Conservation (phyloP, 805 yeast species). For the Candida ascalaphidarum region DNA sequence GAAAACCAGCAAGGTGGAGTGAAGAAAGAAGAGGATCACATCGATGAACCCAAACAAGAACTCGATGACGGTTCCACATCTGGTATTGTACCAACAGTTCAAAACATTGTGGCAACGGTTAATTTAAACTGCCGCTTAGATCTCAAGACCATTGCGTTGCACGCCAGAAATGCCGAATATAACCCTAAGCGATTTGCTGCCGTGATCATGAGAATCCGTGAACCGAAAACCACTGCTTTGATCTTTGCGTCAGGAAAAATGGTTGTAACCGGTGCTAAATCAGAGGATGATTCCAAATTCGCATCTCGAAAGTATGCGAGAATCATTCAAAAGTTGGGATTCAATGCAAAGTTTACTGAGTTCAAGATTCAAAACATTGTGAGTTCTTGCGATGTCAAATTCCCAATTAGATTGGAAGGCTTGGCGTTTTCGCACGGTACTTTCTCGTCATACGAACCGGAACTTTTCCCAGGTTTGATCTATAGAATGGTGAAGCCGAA, state of each 20-base stretch:
- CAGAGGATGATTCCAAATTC: conserved; percentile 96
- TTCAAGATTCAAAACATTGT: conserved; percentile 97
- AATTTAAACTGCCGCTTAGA: conserved; percentile 94
- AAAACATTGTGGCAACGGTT: conserved; percentile 96
- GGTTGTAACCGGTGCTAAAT: conserved; percentile 99
- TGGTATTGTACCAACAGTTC: conserved; percentile 92
- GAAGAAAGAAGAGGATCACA: conserved; percentile 7
- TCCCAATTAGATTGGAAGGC: conserved; percentile 95
- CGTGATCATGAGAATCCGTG: conserved; percentile 98
- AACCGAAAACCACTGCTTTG: conserved; percentile 95
- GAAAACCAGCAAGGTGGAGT: conserved; percentile 3
- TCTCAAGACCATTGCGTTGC: conserved; percentile 92
- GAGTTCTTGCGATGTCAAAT: conserved; percentile 97
- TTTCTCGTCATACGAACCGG: conserved; percentile 98
- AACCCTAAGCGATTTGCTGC: conserved; percentile 99
- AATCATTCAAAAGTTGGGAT: conserved; percentile 95
- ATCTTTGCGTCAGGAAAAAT: conserved; percentile 98
- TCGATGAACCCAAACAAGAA: conserved; percentile 26
- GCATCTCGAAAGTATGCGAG: conserved; percentile 98
- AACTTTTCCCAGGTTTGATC: conserved; percentile 93
- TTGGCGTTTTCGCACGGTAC: conserved; percentile 97
- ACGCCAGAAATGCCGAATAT: conserved; percentile 98
- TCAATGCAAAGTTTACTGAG: conserved; percentile 95
- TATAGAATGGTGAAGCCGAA: conserved; percentile 99
- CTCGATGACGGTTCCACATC: conserved; percentile 69